Base-by-base conservation (phyloP, 2,329 filamentous ascomycete species). In the Stagonosporopsis chrysanthemi region DNA sequence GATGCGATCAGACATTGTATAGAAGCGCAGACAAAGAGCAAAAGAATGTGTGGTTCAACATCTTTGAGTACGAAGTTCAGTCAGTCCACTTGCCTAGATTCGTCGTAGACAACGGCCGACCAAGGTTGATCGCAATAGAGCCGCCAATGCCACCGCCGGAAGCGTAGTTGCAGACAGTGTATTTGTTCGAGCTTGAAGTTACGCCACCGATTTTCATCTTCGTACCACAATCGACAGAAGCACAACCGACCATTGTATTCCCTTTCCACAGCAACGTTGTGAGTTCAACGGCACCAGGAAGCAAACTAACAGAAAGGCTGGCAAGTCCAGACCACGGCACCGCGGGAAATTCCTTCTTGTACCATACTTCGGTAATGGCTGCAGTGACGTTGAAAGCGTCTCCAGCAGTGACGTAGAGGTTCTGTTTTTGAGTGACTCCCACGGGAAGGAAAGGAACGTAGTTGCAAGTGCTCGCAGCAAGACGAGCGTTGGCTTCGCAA, bases 351-450 rank as follows among this genome's bases (percentile, higher is more conserved):
- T 96, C 92, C 69, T 85, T 85, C 75, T 94, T 91, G 84, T 97
- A 97, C 91, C 95, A 97, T 79, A 89, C 82, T 74, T 93, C 85
- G 70, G 87, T 91, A 73, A 94, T 87, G 66, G 89, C 87, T 62
- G 84, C 81, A 51, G 86, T 85, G 60, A 91, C 81, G 43, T 87
- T 84, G 58, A 71, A 73, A 75, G 78, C 61, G 17, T 79, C 74
- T 2, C 77, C 70, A 58, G 85, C 82, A 65, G 88, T 82, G 60
- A 88, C 87, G 71, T 91, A 93, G 58, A 98, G 88, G 84, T 98
- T 99, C 81, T 99, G 94, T 61, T 94, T 94, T 81, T 98, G 93
- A 41, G 84, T 82, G 53, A 47, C 56, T 29, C 58, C 61, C 1
- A 63, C 42, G 8, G 44, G 33, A n/a, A 38, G 1, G 44, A 24